A percentile compares a stretch with the other conserved stretches of the same genome.
Conservation (phyloP, 805 yeast species). For the Wickerhamiella bombiphila region DNA sequence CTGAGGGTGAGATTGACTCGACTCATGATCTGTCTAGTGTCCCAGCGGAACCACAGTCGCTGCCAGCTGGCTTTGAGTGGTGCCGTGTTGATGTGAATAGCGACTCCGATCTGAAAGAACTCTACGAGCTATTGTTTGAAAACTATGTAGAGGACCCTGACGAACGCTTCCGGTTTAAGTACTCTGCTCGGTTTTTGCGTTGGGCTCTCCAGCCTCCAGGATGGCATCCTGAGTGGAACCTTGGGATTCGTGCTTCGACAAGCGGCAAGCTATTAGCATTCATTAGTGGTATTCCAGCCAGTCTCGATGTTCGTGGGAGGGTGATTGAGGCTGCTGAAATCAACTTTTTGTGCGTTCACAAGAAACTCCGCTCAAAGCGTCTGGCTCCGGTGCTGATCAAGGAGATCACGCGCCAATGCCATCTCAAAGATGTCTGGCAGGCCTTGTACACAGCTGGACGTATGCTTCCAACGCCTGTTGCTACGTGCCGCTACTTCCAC, state of each 20-base stretch:
- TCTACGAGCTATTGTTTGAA: conserved; percentile 65
- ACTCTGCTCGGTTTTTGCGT: conserved; percentile 62
- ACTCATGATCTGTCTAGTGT: conserved; percentile 31
- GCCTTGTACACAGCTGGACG: conserved; percentile 91
- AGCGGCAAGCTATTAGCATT: conserved; percentile 76
- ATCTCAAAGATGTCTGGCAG: conserved; percentile 77
- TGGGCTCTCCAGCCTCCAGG: conserved; percentile 97
- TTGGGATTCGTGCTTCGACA: conserved; percentile 76
- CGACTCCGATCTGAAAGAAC: conserved; percentile 50
- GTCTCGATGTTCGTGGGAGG: conserved; percentile 43
- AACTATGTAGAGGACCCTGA: conserved; percentile 93
- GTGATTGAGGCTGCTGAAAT: conserved; percentile 49
- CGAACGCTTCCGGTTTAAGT: conserved; percentile 82
- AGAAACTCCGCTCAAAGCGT: conserved; percentile 83
- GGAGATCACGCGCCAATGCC: conserved; percentile 88
- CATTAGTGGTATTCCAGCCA: conserved; percentile 78
- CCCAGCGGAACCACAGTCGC: conserved; percentile 52
- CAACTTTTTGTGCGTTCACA: conserved; percentile 88
- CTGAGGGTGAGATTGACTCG: conserved; percentile 24
- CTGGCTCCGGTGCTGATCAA: conserved; percentile 87
- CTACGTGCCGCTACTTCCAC: conserved; percentile 81
- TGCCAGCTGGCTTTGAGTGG: conserved; percentile 82
- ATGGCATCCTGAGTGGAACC: conserved; percentile 76
- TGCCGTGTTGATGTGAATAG: conserved; percentile 51
- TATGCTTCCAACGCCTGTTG: conserved; percentile 80